Percentiles rank a stretch among this genome's conserved stretches.
Evolutionary conservation across 768 basidiomycete species (phyloP).

Genomic region (Terana coerulea): DNA sequence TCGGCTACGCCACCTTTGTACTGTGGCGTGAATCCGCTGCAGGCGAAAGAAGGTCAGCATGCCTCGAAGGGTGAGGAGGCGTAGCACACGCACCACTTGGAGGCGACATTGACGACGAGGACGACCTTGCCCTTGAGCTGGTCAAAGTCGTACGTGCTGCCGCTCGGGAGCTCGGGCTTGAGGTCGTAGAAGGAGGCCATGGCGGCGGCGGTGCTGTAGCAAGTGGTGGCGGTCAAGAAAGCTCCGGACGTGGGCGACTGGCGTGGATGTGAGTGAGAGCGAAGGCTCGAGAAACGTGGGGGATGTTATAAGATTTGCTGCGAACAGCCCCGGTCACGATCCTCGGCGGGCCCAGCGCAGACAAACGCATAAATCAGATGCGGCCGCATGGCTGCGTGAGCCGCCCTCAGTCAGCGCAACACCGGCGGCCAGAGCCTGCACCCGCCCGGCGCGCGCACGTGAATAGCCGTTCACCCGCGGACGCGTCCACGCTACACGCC

Average conservation of each 20-base stretch:
- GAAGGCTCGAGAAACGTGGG: too few relatives aligned
- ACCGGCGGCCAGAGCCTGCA: too few relatives aligned
- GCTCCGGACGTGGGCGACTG: not conserved
- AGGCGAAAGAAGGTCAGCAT: not conserved
- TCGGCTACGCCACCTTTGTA: constrained; percentile 60
- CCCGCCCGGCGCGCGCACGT: too few relatives aligned
- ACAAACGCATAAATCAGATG: too few relatives aligned
- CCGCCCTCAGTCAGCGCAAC: too few relatives aligned
- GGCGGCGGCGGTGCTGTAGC: constrained; percentile 12
- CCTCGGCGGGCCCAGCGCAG: too few relatives aligned
- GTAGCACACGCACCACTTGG: constrained; percentile 61
- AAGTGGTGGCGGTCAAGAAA: not conserved
- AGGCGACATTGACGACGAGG: constrained; percentile 75
- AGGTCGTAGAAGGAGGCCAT: constrained; percentile 55
- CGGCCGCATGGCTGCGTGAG: too few relatives aligned
- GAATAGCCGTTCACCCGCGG: too few relatives aligned
- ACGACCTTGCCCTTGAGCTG: constrained; percentile 75
- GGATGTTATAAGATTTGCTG: not conserved
- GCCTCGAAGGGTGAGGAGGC: not conserved
- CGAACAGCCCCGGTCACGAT: too few relatives aligned
- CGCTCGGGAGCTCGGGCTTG: constrained; percentile 59
- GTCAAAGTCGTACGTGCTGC: constrained; percentile 55
- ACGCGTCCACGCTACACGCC: too few relatives aligned
- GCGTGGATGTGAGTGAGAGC: not conserved
- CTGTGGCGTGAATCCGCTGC: constrained; percentile 81